Evolutionary conservation across 108 stramenopile genomes (phyloP).

Genomic region (Nitzschia palea): DNA sequence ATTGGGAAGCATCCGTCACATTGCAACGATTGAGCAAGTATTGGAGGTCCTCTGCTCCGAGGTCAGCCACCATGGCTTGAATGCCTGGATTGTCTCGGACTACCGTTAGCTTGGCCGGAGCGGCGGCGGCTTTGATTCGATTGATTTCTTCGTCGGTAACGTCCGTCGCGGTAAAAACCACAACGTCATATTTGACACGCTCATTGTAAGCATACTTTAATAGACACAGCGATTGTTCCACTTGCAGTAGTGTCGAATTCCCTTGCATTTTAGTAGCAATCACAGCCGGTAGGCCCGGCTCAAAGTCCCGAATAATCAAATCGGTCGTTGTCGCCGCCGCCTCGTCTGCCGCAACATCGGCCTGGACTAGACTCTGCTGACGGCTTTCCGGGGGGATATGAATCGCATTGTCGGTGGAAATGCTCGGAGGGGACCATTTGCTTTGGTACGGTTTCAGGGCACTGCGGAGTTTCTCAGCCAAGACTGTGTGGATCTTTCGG

Average conservation of each 20-base stretch:
- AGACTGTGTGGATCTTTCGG: not conserved
- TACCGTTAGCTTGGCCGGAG: constrained; percentile 41
- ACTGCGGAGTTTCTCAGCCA: not conserved
- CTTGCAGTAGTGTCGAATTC: not conserved
- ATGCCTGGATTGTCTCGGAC: constrained; percentile 41
- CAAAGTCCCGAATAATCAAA: not conserved
- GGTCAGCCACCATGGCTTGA: constrained; percentile 23
- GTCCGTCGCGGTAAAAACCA: constrained; percentile 38
- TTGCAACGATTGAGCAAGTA: constrained; percentile 31
- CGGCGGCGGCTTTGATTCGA: constrained; percentile 15
- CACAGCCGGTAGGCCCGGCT: constrained; percentile 14
- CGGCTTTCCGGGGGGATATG: too few species aligned
- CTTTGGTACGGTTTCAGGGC: not conserved
- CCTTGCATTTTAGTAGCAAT: constrained; percentile 56
- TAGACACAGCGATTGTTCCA: constrained; percentile 39
- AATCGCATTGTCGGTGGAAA: not conserved
- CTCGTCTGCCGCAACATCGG: not conserved
- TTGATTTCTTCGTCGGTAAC: constrained; percentile 9
- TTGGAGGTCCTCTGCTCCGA: constrained; percentile 12
- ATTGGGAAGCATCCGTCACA: not conserved
- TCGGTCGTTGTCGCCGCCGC: not conserved
- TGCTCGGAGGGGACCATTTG: not conserved
- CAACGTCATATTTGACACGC: constrained; percentile 36
- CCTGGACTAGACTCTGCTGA: not conserved
- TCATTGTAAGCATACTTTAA: constrained; percentile 45